Conservation (phyloP, 371 early-diverging fungal species). For the Syncephalastrum racemosum region DNA sequence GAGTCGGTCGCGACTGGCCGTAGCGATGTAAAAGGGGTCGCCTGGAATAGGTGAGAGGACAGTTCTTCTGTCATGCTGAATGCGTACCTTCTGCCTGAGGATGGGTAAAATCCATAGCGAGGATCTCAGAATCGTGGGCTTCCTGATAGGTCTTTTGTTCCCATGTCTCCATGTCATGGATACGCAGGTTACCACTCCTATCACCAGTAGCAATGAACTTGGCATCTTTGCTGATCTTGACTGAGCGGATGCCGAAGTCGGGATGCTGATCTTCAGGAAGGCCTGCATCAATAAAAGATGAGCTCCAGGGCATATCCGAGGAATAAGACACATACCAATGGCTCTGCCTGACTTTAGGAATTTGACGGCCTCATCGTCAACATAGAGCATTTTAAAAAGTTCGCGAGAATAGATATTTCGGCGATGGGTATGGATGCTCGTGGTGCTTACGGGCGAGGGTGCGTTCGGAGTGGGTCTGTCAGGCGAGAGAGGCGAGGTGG, state of each 20-base stretch:
- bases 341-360: conserved; percentile 36
- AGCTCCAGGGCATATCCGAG: no score
- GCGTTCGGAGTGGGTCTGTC: conserved; percentile 9
- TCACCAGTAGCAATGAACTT: conserved; percentile 76
- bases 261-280: conserved; percentile 39
- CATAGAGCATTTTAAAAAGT: conserved; percentile 59
- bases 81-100: conserved; percentile 21
- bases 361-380: conserved; percentile 49
- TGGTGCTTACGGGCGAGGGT: conserved; percentile 32
- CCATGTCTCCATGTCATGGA: conserved; percentile 62
- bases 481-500: conserved; percentile 14
- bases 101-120: conserved; percentile 73
- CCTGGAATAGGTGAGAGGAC: conserved; percentile 13
- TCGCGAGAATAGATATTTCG: conserved; percentile 64
- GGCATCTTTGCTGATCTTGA: conserved; percentile 71
- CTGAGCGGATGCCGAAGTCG: conserved; percentile 70
- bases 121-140: conserved; percentile 84
- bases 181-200: conserved; percentile 72
- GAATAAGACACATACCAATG: conserved; percentile 23
- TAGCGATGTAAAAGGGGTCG: conserved; percentile 62
- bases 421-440: conserved; percentile 22
- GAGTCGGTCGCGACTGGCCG: conserved; percentile 80
- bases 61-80: background rate
- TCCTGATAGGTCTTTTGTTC: conserved; percentile 68
- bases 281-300: conserved; percentile 10